phyloP scores from a whole-genome alignment of 2,329 filamentous ascomycete genomes.

The Fusarium kyushuense region DNA sequence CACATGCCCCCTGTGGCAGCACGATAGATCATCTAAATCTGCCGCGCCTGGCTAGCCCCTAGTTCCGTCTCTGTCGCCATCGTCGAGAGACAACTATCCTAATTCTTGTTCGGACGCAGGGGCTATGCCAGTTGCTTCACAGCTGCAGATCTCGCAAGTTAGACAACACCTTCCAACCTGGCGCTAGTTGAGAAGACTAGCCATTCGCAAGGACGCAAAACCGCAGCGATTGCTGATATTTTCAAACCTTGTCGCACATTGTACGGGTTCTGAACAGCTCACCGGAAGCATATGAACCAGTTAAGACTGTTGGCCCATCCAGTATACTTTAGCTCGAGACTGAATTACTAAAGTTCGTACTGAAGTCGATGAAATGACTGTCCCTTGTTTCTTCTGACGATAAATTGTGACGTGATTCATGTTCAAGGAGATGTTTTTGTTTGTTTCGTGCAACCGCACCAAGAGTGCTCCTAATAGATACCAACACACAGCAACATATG shows the following conservation, averaged over 20 bases:
- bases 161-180: background rate
- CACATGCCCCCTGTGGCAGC: background rate
- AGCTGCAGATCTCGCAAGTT: background rate
- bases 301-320: constrained; percentile 5
- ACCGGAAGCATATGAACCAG: constrained; percentile 9
- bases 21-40: background rate
- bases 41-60: background rate
- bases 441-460: background rate
- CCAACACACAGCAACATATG: background rate
- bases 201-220: background rate
- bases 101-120: background rate
- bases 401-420: background rate
- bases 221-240: background rate
- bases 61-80: background rate
- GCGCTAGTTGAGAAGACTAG: background rate
- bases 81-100: background rate
- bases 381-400: background rate
- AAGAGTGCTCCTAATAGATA: background rate
- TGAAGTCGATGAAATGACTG: background rate
- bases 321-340: constrained; percentile 21
- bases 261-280: background rate
- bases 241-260: constrained; percentile 4
- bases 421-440: background rate
- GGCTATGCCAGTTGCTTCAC: background rate
- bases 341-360: constrained; percentile 15